These are phyloP conservation scores for Aspergillus sojae DNA, from an alignment of 2,329 filamentous ascomycete species.

Conservation along the genomic window DNA sequence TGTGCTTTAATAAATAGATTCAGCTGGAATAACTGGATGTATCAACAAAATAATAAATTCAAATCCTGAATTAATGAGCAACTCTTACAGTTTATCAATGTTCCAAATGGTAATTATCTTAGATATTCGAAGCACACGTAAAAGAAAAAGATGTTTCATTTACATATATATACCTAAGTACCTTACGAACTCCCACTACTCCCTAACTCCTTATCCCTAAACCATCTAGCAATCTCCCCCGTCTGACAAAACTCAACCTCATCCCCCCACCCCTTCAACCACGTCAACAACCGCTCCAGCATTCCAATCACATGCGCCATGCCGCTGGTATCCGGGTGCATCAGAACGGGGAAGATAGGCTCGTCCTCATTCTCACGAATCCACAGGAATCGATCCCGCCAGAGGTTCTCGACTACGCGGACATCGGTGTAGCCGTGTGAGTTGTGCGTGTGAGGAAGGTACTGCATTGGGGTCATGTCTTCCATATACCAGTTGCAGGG, in stretches of 20 bases:
- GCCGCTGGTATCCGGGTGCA: conserved; percentile 63
- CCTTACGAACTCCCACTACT: neutral
- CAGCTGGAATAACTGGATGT: neutral
- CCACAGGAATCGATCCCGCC: conserved; percentile 63
- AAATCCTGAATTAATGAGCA: neutral
- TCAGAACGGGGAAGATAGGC: conserved; percentile 53
- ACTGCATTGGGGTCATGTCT: conserved; percentile 51
- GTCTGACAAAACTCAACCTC: conserved; percentile 36
- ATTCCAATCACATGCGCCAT: conserved; percentile 65
- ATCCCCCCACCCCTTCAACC: conserved; percentile 48
- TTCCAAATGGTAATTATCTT: neutral
- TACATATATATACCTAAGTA: neutral
- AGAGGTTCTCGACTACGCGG: conserved; percentile 61
- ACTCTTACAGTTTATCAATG: neutral
- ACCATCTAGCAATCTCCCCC: conserved; percentile 34
- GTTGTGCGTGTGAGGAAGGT: conserved; percentile 50
- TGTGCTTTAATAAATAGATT: neutral
- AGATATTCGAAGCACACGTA: neutral
- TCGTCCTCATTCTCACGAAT: conserved; percentile 50
- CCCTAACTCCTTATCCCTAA: conserved; percentile 22
- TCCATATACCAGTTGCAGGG: conserved; percentile 52
- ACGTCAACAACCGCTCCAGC: conserved; percentile 55
- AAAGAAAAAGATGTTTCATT: too few species aligned
- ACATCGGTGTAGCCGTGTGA: conserved; percentile 62
- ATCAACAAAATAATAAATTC: neutral